Evolutionary conservation across 352 stramenopile species (phyloP), one percentile per base, ranked within the genome.

Genomic region (Hyaloperonospora brassicae): DNA sequence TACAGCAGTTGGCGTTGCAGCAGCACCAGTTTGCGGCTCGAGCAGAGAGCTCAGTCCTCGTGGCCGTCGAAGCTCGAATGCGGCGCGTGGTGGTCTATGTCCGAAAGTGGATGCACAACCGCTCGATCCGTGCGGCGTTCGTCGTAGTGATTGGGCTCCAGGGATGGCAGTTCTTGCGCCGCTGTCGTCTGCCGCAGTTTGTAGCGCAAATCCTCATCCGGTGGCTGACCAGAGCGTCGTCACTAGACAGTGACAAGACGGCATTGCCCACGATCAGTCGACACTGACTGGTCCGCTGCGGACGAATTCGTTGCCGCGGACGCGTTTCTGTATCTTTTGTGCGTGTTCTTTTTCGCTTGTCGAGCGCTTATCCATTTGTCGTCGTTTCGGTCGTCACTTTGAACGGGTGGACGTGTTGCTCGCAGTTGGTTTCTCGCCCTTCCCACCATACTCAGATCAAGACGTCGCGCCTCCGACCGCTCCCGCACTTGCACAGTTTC

Each of bases 171-270:
- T 79, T 83, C 46, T 11, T 85, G 24, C 68, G 75, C 10, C 61
- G 64, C 2, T 73, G 71, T 30, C 66, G 63, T 22, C 25, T 87
- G 46, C 79, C 79, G 13, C 77, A 86, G 49, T 63, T 87, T 21
- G 39, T 86, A 22, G 79, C 75, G 25, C 73, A 74, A 54, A 49
- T 79, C 23, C 68, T 87, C 39, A 86, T 87, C 44, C 73, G 66
- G 43, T 86, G 68, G 66, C 55, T 89, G 45, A 57, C 61, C 23
- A 76, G 68, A n/a, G 50, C 72, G 8, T 86, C 79, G 39, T 79
- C 71, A 12, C 59, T 85, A 23, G 78, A 86, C 22, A 17, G 44
- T 6, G 52, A 24, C 9, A 56, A 22, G n/a, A 9, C 43, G 27
- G 6, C 48, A 38, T 49, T 47, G 7, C 49, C 62, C n/a, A 12